phyloP scores from a whole-genome alignment of 2,329 filamentous ascomycete species.

The Sporothrix globosa region DNA sequence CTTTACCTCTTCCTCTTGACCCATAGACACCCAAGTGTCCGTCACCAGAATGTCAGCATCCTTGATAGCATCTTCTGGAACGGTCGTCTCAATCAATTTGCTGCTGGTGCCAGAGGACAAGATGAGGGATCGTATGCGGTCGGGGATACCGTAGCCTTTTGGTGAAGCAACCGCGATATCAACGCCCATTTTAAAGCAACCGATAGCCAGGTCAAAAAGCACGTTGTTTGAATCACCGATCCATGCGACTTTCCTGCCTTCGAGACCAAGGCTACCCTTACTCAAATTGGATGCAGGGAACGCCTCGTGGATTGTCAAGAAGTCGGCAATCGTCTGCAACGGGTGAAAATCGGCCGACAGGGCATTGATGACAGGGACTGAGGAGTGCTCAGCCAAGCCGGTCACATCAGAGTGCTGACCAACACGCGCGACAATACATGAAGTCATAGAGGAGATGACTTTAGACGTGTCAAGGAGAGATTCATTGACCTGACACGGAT shows the following conservation, averaged over 20 bases:
- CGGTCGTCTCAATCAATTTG: conserved; percentile 71
- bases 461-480: conserved; percentile 88
- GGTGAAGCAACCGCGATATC: conserved; percentile 87
- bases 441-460: conserved; percentile 93
- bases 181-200: conserved; percentile 82
- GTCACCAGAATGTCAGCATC: conserved; percentile 89
- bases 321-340: conserved; percentile 91
- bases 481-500: conserved; percentile 72
- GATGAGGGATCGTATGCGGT: conserved; percentile 74
- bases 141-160: conserved; percentile 78
- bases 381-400: conserved; percentile 70
- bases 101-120: conserved; percentile 60
- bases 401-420: conserved; percentile 75
- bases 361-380: conserved; percentile 82
- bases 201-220: conserved; percentile 89
- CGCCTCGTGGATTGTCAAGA: conserved; percentile 82
- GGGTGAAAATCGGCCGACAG: conserved; percentile 92
- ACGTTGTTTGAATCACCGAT: conserved; percentile 97
- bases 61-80: conserved; percentile 84
- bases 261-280: conserved; percentile 62
- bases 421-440: conserved; percentile 79
- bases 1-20: conserved; percentile 82
- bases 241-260: conserved; percentile 92
- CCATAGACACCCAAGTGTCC: conserved; percentile 99
- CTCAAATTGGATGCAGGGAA: conserved; percentile 57